Base-by-base conservation (phyloP, 805 yeast species). In the Clavispora carvajalis region DNA sequence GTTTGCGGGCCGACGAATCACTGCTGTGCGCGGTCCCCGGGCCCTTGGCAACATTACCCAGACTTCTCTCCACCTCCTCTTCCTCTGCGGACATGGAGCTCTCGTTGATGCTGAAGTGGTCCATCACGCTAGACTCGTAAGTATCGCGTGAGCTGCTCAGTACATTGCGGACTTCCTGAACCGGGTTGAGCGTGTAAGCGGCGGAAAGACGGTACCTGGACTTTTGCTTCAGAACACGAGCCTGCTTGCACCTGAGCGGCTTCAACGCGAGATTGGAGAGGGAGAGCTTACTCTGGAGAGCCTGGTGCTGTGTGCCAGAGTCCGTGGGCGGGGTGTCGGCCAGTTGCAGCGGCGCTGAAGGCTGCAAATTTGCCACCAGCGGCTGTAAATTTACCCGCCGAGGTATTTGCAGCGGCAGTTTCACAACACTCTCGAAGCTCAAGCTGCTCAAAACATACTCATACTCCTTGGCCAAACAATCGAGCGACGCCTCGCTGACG, bases 161-260 rank as follows among this genome's bases (percentile, higher is more conserved):
- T 35, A 17, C 44, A 25, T 17, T 46, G 40, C 15, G 48, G 54
- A 30, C 48, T 16, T 53, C 50, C 31, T 54, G 57, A 18, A 63
- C 40, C 3, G 73, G 72, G 43, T 65, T 65, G 31, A 66, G 44
- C 19, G 59, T 67, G 48, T 63, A 69, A 1, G 68, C 58, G 12
- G 54, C 58, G 3, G 71, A 62, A 9, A 69, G 53, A 36, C 71
- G 54, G 47, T 68, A 67, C 26, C 58, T 57, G n/a, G 71, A 63
- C 48, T 65, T 69, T 54, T 66, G 66, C 52, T 66, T 68, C 43
- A 60, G 52, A 2, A 67, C 58, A 40, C 58, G 63, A 21, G 58
- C 41, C 24, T 53, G 21, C 48, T 47, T 39, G 47, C 72, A 66
- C 38, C 65, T 46, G n/a, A 69, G 58, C 5, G 74, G 74, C 48